Conservation (phyloP, 495 filamentous ascomycete species). For the Podospora conica region DNA sequence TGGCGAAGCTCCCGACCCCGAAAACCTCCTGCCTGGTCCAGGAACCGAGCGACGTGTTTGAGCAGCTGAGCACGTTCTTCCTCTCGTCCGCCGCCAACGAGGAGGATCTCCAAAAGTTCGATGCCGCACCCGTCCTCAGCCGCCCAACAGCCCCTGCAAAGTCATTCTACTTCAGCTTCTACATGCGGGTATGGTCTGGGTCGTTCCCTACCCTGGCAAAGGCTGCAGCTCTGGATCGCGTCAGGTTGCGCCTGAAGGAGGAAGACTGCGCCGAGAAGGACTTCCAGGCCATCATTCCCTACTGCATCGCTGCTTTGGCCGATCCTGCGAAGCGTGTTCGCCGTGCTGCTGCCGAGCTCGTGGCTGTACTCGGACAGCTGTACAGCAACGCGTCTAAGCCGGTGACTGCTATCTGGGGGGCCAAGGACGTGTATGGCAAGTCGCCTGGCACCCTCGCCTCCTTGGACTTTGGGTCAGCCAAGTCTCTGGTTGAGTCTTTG, state of each 20-base stretch:
- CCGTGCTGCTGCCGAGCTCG: constrained; percentile 61
- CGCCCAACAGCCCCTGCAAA: constrained; percentile 49
- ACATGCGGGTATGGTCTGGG: constrained; percentile 66
- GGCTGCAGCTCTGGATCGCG: constrained; percentile 57
- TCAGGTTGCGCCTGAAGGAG: constrained; percentile 48
- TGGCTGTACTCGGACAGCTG: constrained; percentile 38
- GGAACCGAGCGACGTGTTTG: constrained; percentile 37
- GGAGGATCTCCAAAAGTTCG: constrained; percentile 49
- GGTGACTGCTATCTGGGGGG: constrained; percentile 25
- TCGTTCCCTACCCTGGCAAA: constrained; percentile 60
- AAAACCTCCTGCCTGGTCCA: constrained; percentile 43
- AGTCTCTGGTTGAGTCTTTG: constrained; percentile 55
- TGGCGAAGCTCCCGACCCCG: constrained; percentile 36
- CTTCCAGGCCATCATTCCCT: constrained; percentile 72
- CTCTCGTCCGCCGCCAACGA: constrained; percentile 48
- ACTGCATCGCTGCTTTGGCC: constrained; percentile 62
- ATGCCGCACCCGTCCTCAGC: constrained; percentile 51
- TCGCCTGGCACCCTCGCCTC: constrained; percentile 46
- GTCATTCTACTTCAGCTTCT: constrained; percentile 69
- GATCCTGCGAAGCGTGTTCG: constrained; percentile 71
- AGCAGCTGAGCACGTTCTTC: constrained; percentile 59
- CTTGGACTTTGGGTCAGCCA: constrained; percentile 51
- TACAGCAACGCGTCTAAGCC: constrained; percentile 19
- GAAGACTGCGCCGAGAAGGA: constrained; percentile 49
- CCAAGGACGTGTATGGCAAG: constrained; percentile 43